Conservation (phyloP, 2,329 filamentous ascomycete genomes). For the Coleophoma crateriformis region DNA sequence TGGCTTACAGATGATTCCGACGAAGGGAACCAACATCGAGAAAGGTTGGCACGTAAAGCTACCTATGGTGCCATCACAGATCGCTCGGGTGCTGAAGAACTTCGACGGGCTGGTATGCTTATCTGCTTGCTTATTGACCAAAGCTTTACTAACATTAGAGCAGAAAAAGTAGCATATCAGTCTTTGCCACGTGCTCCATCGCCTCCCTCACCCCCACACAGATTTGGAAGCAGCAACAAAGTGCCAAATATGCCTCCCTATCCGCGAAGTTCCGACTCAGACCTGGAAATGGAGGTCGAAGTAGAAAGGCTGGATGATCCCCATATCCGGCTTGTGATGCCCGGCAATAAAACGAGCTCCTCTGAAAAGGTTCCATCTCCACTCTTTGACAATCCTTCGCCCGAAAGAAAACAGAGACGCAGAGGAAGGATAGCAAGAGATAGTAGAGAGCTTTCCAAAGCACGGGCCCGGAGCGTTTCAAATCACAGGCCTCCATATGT, state of each 20-base stretch:
- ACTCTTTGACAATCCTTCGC: too few species aligned
- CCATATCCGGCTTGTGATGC: background rate
- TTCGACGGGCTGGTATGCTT: background rate
- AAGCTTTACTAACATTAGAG: background rate
- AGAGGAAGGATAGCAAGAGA: background rate
- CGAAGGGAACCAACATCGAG: background rate
- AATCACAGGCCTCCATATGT: slow-evolving; percentile 2
- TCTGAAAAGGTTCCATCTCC: background rate
- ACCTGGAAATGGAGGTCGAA: background rate
- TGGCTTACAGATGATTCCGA: slow-evolving; percentile 4
- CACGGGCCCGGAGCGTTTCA: slow-evolving; percentile 1
- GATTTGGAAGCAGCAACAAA: background rate
- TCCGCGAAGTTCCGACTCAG: background rate
- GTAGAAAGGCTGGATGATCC: background rate
- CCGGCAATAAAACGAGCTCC: background rate
- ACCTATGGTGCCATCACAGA: background rate
- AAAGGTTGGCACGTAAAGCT: too few species aligned
- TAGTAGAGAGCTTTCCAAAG: background rate
- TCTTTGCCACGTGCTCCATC: background rate
- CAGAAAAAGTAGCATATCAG: background rate
- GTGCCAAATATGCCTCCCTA: background rate
- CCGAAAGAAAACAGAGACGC: background rate
- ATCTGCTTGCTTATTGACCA: background rate
- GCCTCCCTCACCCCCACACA: background rate
- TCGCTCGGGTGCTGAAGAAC: background rate